Percentiles rank a stretch among this genome's conserved stretches.
These are phyloP conservation scores for Cymodocea nodosa DNA, from an alignment of 116 monocot genomes.

Conservation along the genomic window DNA sequence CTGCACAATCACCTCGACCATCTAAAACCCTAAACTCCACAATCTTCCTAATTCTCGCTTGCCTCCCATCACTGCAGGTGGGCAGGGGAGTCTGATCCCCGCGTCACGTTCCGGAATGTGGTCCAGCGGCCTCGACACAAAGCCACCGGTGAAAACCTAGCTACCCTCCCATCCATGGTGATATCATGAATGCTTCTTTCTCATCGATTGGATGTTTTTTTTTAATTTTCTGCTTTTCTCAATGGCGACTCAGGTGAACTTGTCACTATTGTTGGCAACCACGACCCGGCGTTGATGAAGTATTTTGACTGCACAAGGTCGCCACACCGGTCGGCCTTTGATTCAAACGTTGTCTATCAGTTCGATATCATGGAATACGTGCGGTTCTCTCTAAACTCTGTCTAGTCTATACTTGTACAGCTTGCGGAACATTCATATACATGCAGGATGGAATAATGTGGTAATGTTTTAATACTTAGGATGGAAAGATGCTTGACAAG, in stretches of 20 bases:
- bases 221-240: not conserved
- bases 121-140: constrained; percentile 87
- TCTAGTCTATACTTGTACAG: not conserved
- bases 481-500: too few species aligned
- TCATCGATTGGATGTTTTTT: too few species aligned
- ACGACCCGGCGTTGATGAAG: constrained; percentile 72
- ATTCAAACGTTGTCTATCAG: constrained; percentile 85
- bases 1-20: not conserved
- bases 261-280: constrained; percentile 83
- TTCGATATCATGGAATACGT: constrained; percentile 98
- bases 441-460: too few species aligned
- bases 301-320: constrained; percentile 89
- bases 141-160: constrained; percentile 38
- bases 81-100: constrained; percentile 90
- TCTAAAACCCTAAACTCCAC: constrained; percentile 28
- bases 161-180: too few species aligned
- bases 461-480: too few species aligned
- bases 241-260: constrained; percentile 58
- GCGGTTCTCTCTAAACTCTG: constrained; percentile 14
- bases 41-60: not conserved
- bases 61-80: constrained; percentile 32
- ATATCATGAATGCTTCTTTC: too few species aligned
- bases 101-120: constrained; percentile 69
- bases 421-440: too few species aligned
- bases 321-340: constrained; percentile 68